A percentile compares a stretch with the other conserved stretches of the same genome.
Evolutionary conservation across 768 basidiomycete species (phyloP).

Genomic region (Kwoniella heveanensis): DNA sequence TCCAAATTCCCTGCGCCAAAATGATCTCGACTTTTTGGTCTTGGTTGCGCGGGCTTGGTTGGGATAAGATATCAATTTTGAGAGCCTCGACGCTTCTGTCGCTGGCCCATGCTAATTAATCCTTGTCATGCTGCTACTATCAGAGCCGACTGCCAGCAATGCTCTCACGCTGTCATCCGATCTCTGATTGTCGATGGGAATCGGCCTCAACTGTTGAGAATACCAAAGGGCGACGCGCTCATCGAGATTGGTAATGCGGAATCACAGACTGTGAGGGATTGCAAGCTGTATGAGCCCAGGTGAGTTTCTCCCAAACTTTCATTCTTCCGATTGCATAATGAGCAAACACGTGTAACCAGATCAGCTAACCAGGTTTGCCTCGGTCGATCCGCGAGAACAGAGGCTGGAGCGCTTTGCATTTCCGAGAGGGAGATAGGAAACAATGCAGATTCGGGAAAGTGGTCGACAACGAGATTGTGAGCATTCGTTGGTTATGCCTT

Average conservation of each 20-base stretch:
- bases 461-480: slow-evolving; percentile 54
- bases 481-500: too few species aligned
- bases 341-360: too few species aligned
- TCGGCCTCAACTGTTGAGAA: slow-evolving; percentile 50
- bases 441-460: slow-evolving; percentile 50
- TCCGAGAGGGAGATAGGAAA: slow-evolving; percentile 55
- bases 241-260: slow-evolving; percentile 55
- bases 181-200: slow-evolving; percentile 56
- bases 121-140: background rate
- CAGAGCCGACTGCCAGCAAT: slow-evolving; percentile 55
- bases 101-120: too few species aligned
- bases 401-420: slow-evolving; percentile 56
- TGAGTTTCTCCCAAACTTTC: too few species aligned
- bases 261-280: slow-evolving; percentile 50
- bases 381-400: slow-evolving; percentile 18
- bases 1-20: too few species aligned
- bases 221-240: slow-evolving; percentile 52
- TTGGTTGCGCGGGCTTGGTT: too few species aligned
- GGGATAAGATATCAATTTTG: too few species aligned
- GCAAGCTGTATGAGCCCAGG: slow-evolving; percentile 56
- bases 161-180: slow-evolving; percentile 40
- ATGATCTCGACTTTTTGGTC: too few species aligned
- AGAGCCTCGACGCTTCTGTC: too few species aligned
- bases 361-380: too few species aligned
- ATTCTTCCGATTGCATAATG: background rate